Evolutionary conservation across 495 filamentous ascomycete genomes (phyloP).

Genomic region (Neurospora sp.): DNA sequence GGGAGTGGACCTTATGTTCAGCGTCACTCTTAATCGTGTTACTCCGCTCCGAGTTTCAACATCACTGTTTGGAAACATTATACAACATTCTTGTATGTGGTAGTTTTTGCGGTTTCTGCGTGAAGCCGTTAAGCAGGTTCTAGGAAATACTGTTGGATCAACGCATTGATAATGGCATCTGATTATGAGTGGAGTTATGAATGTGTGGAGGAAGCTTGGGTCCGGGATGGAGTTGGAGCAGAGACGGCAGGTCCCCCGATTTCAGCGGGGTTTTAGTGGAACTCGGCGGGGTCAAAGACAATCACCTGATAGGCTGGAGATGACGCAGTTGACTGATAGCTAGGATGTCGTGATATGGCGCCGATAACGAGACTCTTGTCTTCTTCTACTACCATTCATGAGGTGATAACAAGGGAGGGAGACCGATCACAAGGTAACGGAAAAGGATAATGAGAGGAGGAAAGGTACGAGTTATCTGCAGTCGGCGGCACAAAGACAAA

Average conservation of each 20-base stretch:
- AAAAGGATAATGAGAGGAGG: background rate
- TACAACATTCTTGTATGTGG: background rate
- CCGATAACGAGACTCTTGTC: background rate
- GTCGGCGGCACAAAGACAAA: background rate
- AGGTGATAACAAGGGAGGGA: background rate
- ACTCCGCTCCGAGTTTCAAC: background rate
- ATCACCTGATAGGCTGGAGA: background rate
- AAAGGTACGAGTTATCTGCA: background rate
- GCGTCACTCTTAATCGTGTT: background rate
- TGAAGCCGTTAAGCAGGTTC: background rate
- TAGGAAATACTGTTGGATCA: background rate
- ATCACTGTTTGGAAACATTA: background rate
- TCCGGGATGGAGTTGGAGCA: background rate
- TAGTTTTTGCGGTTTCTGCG: background rate
- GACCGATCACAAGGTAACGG: background rate
- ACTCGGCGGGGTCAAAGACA: background rate
- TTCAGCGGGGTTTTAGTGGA: background rate
- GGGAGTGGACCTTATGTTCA: background rate
- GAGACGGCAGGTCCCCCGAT: background rate
- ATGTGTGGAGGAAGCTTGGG: background rate
- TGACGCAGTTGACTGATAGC: background rate
- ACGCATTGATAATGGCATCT: background rate
- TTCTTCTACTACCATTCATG: background rate
- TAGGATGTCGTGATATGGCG: background rate
- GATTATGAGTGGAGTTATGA: background rate